Evolutionary conservation across 1,139 yeast genomes (phyloP), one percentile per base, ranked within the genome.

Genomic region (Entelexis paramagnoliae): DNA sequence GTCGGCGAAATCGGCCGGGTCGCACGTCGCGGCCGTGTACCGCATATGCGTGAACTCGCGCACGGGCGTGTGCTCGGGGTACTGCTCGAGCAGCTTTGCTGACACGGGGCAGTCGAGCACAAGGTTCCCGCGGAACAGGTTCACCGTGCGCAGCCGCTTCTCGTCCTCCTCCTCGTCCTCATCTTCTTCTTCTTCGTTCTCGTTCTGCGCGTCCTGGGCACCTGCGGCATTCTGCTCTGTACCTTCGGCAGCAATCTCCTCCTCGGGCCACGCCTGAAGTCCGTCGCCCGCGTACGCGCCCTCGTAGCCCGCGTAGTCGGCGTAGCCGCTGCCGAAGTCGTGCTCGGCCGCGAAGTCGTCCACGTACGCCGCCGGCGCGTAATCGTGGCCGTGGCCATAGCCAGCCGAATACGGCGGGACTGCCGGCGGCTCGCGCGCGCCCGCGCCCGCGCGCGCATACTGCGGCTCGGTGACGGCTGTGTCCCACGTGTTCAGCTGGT

Each of bases 81-180:
- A 79, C 49, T 79, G 79, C 50, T 72, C 73, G 40, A 81, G 68
- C 44, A 83, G 72, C 39, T 79, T 72, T 50, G 74, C 70, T 1
- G 88, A 81, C 4, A 81, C 85, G 2, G 91, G 93, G 59, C 89
- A 84, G 66, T 83, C 94, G 44, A 83, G 75, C 10, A 84, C 84
- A 61, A 83, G 75, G 63, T 83, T 83, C 33, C 93, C 93, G 55
- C 78, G 72, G 59, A 80, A 81, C 63, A 83, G 69, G 55, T 72
- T 71, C 35, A 80, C 81, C 57, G 72, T 71, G 59, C 74, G 47
- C 30, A 49, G 36, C 19, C 52, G 50, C 35, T 32, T 49, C 19
- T 46, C 52, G 24, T 52, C 61, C 9, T 51, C 56, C 14, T 52
- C 58, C 6, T 46, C 59, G 3, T 59, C 58, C 29, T 39, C 51